Evolutionary conservation across 1,284 basidiomycete genomes (phyloP), one percentile per base, ranked within the genome.

Genomic region (Pseudozyma tsukubaensis): DNA sequence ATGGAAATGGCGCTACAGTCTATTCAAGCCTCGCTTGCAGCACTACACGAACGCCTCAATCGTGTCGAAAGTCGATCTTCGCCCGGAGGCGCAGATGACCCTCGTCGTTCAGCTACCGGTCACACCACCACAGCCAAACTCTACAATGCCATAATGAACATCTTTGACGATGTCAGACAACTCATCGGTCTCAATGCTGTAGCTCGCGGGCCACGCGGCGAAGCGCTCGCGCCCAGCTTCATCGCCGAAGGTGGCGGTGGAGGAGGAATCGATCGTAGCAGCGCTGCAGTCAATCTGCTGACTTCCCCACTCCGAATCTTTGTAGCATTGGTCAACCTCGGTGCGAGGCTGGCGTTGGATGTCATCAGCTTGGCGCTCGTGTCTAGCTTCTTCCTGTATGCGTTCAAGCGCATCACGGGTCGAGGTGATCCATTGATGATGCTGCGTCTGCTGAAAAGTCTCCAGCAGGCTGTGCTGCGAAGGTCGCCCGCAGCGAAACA

Each of bases 1-100:
- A 72, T 83, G 51, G 82, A 84, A 29, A 56, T 64, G 54, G 79
- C 83, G 16, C 86, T 96, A 12, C 92, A 94, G 83, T 90, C 89
- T 71, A 89, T 94, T 59, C 95, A 98, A 83, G 91, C 91, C 0
- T 93, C 94, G 62, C 87, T 98, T 9, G 92, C 93, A 1, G 94
- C 94, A 1, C 88, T 98, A 40, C 92, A 91, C 37, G 95, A 97
- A 85, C 90, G 95, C 12, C 87, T 98, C 32, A 82, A 81, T 34
- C 76, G 74, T 7, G 82, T 83, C 44, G 83, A 84, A 42, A 57
- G 16, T 48, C 59, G 58, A 16, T 63, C 59, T 14, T 53, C 49
- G 1, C 39, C 37, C 7, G 66, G 53, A 14, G 58, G 64, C 24
- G 47, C 49, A 21, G 72, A 70, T 21, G 72, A 62, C 36, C 48